Conservation (phyloP, 2,329 filamentous ascomycete species). For the Penicillium sp. region DNA sequence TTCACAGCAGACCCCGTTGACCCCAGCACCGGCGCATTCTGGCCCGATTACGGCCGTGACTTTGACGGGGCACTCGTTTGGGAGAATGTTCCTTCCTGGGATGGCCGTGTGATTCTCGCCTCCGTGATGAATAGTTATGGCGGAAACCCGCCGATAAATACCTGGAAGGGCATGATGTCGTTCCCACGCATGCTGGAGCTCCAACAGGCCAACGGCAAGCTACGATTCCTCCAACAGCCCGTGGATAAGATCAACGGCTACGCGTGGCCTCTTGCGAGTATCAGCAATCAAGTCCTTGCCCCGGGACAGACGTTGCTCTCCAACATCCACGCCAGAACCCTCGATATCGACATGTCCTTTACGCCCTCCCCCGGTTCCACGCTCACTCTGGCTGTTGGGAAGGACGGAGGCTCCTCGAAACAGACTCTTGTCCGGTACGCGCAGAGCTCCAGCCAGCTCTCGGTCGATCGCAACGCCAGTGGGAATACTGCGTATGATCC, state of each 20-base stretch:
- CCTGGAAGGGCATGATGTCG: slow-evolving; percentile 22
- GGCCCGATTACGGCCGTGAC: slow-evolving; percentile 19
- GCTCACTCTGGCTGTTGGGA: slow-evolving; percentile 12
- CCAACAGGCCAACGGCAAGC: slow-evolving; percentile 9
- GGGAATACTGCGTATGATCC: slow-evolving; percentile 12
- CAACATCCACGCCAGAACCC: neutral
- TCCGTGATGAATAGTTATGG: slow-evolving; percentile 17
- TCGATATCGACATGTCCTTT: slow-evolving; percentile 14
- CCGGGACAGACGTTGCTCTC: slow-evolving; percentile 9
- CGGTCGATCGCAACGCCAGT: slow-evolving; percentile 15
- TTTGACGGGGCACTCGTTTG: slow-evolving; percentile 19
- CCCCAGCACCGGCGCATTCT: neutral
- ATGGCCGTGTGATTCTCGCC: slow-evolving; percentile 12
- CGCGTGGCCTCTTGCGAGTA: neutral
- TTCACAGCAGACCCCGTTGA: slow-evolving; percentile 6
- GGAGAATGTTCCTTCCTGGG: slow-evolving; percentile 14
- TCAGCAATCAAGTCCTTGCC: slow-evolving; percentile 2
- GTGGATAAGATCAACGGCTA: slow-evolving; percentile 6
- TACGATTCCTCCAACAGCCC: slow-evolving; percentile 19
- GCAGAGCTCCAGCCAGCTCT: neutral
- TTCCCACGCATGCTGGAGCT: slow-evolving; percentile 21
- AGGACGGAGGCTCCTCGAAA: neutral
- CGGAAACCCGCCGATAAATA: slow-evolving; percentile 8
- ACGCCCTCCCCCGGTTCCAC: neutral
- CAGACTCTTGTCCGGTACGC: slow-evolving; percentile 11